Evolutionary conservation across 2,329 filamentous ascomycete genomes (phyloP).

Genomic region (Apiospora sp.): DNA sequence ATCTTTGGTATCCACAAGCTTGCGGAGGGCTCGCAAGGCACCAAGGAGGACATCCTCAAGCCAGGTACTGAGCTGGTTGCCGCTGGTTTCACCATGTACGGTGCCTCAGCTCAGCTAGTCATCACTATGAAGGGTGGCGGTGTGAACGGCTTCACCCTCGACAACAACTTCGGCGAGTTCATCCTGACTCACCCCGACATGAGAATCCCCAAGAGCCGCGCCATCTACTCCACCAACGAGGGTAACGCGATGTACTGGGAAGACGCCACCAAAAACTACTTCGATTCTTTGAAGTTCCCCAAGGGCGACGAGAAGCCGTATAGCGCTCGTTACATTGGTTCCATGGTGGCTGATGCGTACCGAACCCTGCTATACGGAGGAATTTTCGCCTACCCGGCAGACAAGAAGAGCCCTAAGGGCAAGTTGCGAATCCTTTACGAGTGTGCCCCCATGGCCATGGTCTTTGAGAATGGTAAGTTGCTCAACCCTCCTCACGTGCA

Average conservation of each 20-base stretch:
- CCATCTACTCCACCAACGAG: slow-evolving; percentile 99
- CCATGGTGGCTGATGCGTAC: slow-evolving; percentile 98
- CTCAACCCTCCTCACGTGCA: background rate
- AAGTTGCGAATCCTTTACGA: slow-evolving; percentile 98
- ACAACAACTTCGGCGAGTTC: slow-evolving; percentile 97
- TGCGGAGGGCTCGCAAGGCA: slow-evolving; percentile 75
- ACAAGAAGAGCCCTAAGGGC: slow-evolving; percentile 98
- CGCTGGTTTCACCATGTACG: slow-evolving; percentile 99
- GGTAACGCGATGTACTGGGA: slow-evolving; percentile 98
- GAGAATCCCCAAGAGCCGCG: slow-evolving; percentile 78
- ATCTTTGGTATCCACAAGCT: slow-evolving; percentile 97
- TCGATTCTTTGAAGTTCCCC: slow-evolving; percentile 86
- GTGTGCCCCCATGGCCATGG: slow-evolving; percentile 98
- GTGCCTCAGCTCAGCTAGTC: slow-evolving; percentile 93
- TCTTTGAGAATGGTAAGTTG: slow-evolving; percentile 92
- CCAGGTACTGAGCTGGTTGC: slow-evolving; percentile 92
- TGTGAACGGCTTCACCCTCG: slow-evolving; percentile 98
- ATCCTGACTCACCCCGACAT: slow-evolving; percentile 97
- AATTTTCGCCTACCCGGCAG: slow-evolving; percentile 96
- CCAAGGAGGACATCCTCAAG: slow-evolving; percentile 85
- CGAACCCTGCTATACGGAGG: slow-evolving; percentile 94
- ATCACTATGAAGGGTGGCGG: slow-evolving; percentile 93
- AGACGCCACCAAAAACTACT: slow-evolving; percentile 85
- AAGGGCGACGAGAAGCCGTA: slow-evolving; percentile 83
- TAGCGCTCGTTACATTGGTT: slow-evolving; percentile 92